Conservation (phyloP, 441 rosid genomes). For the Raphanus hybrid region DNA sequence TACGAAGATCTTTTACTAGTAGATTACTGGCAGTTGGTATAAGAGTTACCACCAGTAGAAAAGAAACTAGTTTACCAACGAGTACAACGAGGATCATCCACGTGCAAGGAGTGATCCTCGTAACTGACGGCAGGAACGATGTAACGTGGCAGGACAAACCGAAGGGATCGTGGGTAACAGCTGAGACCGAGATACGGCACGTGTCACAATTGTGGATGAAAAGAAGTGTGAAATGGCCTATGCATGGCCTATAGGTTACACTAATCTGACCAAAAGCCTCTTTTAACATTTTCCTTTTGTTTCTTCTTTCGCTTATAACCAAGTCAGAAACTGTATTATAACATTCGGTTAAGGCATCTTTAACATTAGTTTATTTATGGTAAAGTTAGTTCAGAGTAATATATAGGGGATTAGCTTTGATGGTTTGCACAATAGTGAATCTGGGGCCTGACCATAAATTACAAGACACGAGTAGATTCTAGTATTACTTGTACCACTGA, state of each 20-base stretch:
- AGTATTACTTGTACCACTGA: slow-evolving; percentile 1
- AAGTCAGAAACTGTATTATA: too few relatives aligned
- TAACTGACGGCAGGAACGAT: slow-evolving; percentile 35
- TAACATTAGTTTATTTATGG: not conserved
- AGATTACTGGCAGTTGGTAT: not conserved
- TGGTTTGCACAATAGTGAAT: not conserved
- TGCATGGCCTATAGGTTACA: slow-evolving; percentile 72
- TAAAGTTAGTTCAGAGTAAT: not conserved
- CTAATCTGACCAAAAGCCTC: slow-evolving; percentile 42
- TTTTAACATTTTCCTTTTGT: slow-evolving; percentile 33
- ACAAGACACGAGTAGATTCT: slow-evolving; percentile 22
- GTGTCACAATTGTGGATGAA: slow-evolving; percentile 45
- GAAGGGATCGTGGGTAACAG: slow-evolving; percentile 43
- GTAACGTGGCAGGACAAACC: slow-evolving; percentile 30
- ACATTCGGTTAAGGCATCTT: not conserved
- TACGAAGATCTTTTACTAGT: not conserved
- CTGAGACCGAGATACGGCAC: slow-evolving; percentile 42
- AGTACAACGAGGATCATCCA: slow-evolving; percentile 26
- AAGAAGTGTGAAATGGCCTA: slow-evolving; percentile 54
- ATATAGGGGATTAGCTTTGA: not conserved
- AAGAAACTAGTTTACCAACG: slow-evolving; percentile 12
- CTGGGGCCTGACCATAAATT: slow-evolving; percentile 1
- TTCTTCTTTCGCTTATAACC: slow-evolving; percentile 19
- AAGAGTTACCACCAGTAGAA: slow-evolving; percentile 34
- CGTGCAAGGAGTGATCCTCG: slow-evolving; percentile 27